These are phyloP conservation scores for Penicillium ochrochloron DNA, from an alignment of 495 filamentous ascomycete genomes.

Conservation along the genomic window DNA sequence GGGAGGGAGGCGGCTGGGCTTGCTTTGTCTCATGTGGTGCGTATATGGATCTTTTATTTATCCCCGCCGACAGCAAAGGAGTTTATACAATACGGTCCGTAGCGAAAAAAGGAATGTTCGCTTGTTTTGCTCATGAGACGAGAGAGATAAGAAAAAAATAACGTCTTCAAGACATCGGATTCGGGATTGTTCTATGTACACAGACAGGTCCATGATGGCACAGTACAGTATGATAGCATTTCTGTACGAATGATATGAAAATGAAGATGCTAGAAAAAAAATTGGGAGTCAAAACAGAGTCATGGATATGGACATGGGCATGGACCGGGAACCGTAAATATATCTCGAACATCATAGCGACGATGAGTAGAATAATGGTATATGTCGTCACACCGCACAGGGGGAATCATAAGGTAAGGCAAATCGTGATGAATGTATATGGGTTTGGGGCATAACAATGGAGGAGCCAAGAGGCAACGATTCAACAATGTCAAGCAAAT, in stretches of 20 bases:
- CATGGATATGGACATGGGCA: conserved; percentile 1
- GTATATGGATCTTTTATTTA: neutral
- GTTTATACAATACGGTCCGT: neutral
- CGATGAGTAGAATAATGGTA: conserved; percentile 3
- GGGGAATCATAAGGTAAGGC: conserved; percentile 38
- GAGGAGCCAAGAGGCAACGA: neutral
- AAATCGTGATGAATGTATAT: conserved; percentile 20
- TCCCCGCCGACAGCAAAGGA: neutral
- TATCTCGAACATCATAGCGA: conserved; percentile 1
- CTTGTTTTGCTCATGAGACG: neutral
- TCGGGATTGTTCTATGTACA: conserved; percentile 32
- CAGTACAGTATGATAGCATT: conserved; percentile 18
- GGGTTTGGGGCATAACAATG: conserved; percentile 5
- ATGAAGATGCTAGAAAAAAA: conserved; percentile 11
- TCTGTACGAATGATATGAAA: conserved; percentile 29
- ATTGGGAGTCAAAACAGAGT: neutral
- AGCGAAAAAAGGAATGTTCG: neutral
- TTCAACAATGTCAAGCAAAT: conserved; percentile 36
- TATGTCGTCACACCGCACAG: conserved; percentile 33
- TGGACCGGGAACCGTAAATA: neutral
- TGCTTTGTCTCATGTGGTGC: conserved; percentile 4
- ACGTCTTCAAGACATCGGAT: conserved; percentile 10
- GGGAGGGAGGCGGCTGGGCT: neutral
- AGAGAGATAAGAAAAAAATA: neutral
- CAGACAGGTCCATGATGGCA: conserved; percentile 17